A percentile compares a stretch with the other conserved stretches of the same genome.
These are phyloP conservation scores for Didymosphaeria variabile DNA, from an alignment of 2,329 filamentous ascomycete genomes.

Conservation along the genomic window DNA sequence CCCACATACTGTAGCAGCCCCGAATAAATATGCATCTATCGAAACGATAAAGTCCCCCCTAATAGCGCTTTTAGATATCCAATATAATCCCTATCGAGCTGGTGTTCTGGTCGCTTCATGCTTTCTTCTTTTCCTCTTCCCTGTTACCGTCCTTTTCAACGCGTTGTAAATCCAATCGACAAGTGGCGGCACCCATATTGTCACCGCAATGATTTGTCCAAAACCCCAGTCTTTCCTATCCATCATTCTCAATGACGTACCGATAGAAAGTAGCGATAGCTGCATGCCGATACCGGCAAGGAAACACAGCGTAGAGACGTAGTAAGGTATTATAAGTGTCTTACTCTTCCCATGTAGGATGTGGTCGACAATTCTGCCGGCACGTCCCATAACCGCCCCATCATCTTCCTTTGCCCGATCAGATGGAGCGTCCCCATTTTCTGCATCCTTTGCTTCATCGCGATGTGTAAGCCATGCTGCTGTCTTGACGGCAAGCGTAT, in stretches of 20 bases:
- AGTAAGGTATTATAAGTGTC: background rate
- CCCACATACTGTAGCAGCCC: too few species aligned
- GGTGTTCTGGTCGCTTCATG: too few species aligned
- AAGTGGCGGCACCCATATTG: constrained; percentile 30
- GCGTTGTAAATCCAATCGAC: constrained; percentile 26
- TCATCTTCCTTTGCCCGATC: background rate
- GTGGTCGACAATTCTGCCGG: too few species aligned
- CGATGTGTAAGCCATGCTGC: background rate
- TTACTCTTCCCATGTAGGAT: too few species aligned
- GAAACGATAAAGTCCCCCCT: too few species aligned
- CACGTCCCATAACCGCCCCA: background rate
- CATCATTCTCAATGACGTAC: constrained; percentile 31
- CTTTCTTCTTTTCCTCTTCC: background rate
- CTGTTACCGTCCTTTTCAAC: constrained; percentile 4
- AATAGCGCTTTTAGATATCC: too few species aligned
- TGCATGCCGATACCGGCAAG: constrained; percentile 32
- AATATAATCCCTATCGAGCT: too few species aligned
- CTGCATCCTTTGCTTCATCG: too few species aligned
- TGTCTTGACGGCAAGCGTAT: constrained; percentile 12
- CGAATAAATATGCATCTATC: too few species aligned
- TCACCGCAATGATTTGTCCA: constrained; percentile 36
- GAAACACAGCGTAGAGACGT: constrained; percentile 21
- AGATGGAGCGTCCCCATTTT: too few species aligned
- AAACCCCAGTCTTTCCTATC: constrained; percentile 30
- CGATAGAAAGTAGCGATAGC: constrained; percentile 29